These are phyloP conservation scores for Ustilago cynodontis DNA, from an alignment of 1,284 basidiomycete genomes.

Conservation along the genomic window DNA sequence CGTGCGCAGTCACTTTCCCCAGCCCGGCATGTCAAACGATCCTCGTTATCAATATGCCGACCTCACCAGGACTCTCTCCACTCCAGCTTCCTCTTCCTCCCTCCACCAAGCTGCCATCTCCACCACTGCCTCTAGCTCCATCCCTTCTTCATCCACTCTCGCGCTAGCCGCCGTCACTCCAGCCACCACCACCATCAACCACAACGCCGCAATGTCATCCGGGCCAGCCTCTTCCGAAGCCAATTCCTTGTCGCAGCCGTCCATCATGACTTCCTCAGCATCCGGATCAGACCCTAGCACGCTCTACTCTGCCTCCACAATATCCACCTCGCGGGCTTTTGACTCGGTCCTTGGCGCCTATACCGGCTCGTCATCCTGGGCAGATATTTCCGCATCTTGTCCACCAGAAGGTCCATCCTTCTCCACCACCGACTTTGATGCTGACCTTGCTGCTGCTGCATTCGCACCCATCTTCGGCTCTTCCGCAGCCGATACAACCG, in stretches of 20 bases:
- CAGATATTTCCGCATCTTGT: slow-evolving; percentile 30
- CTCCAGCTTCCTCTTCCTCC: slow-evolving; percentile 12
- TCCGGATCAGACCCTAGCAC: slow-evolving; percentile 22
- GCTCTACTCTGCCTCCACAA: slow-evolving; percentile 18
- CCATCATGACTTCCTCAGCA: slow-evolving; percentile 20
- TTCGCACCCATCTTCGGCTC: slow-evolving; percentile 24
- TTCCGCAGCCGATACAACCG: slow-evolving; percentile 8
- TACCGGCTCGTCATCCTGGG: slow-evolving; percentile 13
- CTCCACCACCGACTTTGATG: slow-evolving; percentile 36
- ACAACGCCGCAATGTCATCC: slow-evolving; percentile 17
- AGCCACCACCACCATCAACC: background rate
- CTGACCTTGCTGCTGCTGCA: slow-evolving; percentile 39
- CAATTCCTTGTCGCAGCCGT: slow-evolving; percentile 16
- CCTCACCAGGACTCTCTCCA: slow-evolving; percentile 19
- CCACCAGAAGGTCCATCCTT: slow-evolving; percentile 41
- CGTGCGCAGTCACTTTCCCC: slow-evolving; percentile 48
- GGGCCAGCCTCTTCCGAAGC: slow-evolving; percentile 21
- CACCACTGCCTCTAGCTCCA: slow-evolving; percentile 20
- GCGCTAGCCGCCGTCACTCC: slow-evolving; percentile 24
- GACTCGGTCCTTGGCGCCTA: slow-evolving; percentile 29
- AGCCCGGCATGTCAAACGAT: slow-evolving; percentile 49
- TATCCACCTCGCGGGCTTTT: slow-evolving; percentile 23
- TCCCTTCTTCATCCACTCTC: slow-evolving; percentile 24
- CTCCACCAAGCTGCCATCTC: slow-evolving; percentile 11
- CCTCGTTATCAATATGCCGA: slow-evolving; percentile 40